Conservation (phyloP, 2,329 filamentous ascomycete species). For the Ceratocystis eucalypticola region DNA sequence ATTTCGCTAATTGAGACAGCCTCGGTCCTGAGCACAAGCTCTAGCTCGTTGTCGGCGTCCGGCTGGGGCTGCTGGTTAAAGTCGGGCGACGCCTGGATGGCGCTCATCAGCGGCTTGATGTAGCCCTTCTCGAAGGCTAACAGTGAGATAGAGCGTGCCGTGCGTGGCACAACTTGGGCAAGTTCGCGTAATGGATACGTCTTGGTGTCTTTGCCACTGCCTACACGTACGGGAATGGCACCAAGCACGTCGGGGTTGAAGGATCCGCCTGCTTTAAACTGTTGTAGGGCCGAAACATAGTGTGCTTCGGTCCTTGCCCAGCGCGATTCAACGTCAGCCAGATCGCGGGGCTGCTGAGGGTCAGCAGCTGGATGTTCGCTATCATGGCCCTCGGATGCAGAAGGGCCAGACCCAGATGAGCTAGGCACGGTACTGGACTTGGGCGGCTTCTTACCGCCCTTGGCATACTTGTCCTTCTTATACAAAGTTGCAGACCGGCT, state of each 20-base stretch:
- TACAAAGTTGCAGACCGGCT: slow-evolving; percentile 23
- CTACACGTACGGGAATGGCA: slow-evolving; percentile 29
- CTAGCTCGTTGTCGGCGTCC: slow-evolving; percentile 44
- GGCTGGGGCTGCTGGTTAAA: slow-evolving; percentile 50
- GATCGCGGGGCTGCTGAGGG: slow-evolving; percentile 35
- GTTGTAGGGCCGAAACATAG: slow-evolving; percentile 31
- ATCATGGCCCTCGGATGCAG: slow-evolving; percentile 21
- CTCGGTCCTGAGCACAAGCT: slow-evolving; percentile 43
- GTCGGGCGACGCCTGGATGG: slow-evolving; percentile 37
- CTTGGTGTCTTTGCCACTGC: slow-evolving; percentile 22
- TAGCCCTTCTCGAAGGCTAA: slow-evolving; percentile 32
- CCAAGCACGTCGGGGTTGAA: slow-evolving; percentile 40
- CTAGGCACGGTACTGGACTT: slow-evolving; percentile 19
- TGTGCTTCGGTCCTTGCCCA: slow-evolving; percentile 31
- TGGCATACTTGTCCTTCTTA: slow-evolving; percentile 27
- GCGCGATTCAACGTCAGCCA: slow-evolving; percentile 35
- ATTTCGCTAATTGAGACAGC: slow-evolving; percentile 37
- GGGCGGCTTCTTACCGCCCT: slow-evolving; percentile 20
- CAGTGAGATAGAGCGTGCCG: slow-evolving; percentile 30
- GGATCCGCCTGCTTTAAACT: slow-evolving; percentile 35
- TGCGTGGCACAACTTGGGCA: slow-evolving; percentile 39
- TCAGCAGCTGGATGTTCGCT: slow-evolving; percentile 25
- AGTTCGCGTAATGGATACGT: slow-evolving; percentile 41
- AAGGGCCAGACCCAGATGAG: slow-evolving; percentile 20
- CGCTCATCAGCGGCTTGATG: slow-evolving; percentile 42